Evolutionary conservation across 306 rosid species (phyloP).

Genomic region (Lathyrus tuberosus): DNA sequence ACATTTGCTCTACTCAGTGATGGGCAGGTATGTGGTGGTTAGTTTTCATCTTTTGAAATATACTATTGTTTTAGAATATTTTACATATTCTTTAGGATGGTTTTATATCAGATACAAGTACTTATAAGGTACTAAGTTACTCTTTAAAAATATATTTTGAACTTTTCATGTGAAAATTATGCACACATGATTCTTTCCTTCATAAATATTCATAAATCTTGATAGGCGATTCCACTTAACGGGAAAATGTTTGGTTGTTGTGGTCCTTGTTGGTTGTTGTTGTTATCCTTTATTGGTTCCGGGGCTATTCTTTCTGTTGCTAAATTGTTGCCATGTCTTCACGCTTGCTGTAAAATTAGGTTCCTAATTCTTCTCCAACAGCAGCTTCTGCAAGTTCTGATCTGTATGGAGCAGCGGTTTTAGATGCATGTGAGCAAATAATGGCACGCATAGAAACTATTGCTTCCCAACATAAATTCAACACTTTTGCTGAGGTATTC

Average conservation of each 20-base stretch:
- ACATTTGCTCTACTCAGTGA: no score
- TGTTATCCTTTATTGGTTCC: conserved; percentile 9
- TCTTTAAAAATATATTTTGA: conserved; percentile 5
- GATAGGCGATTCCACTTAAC: background rate
- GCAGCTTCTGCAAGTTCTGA: conserved; percentile 99
- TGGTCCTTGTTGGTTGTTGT: no score
- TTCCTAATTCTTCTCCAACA: conserved; percentile 91
- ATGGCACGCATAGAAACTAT: conserved; percentile 85
- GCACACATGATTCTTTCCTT: background rate
- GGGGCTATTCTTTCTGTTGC: conserved; percentile 24
- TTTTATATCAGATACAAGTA: conserved; percentile 92
- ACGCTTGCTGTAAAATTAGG: conserved; percentile 54
- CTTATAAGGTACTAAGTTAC: conserved; percentile 92
- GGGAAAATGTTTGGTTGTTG: no score
- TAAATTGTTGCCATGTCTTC: conserved; percentile 29
- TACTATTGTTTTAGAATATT: no score
- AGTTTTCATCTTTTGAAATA: no score
- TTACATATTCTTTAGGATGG: no score
- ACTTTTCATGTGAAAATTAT: background rate
- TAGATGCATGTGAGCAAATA: conserved; percentile 93
- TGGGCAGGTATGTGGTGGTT: no score
- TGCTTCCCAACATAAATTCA: conserved; percentile 62
- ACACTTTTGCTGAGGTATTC: conserved; percentile 71
- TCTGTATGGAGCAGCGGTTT: conserved; percentile 92
- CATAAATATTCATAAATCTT: background rate